Evolutionary conservation across 2,329 filamentous ascomycete genomes (phyloP), one percentile per base, ranked within the genome.

Genomic region (Bipolaris zeicola): DNA sequence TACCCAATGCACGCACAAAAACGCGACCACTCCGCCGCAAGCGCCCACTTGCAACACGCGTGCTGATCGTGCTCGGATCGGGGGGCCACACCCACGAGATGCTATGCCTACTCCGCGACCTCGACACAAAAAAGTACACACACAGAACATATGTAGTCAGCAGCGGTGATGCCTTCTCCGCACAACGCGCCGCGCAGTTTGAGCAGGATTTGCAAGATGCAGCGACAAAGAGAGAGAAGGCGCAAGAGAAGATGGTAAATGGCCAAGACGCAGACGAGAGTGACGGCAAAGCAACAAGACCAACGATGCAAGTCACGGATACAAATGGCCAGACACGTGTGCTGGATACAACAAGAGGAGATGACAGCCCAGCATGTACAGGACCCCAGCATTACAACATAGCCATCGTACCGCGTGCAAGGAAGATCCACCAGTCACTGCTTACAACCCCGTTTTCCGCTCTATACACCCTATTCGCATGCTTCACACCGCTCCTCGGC

Each of bases 41-140:
- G 43, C 72, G 69, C 50, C 69, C 70, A 18, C 48, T 68, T 3
- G 78, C 79, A 24, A 80, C 81, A 6, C 87, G 93, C 74, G 80
- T 92, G 51, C 81, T 96, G 31, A 85, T 96, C 61, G 88, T 98
- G 24, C 88, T 98, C 22, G 95, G 95, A 50, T 96, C 91, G 2
- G 95, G 95, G 31, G 95, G 95, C 0, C 95, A 99, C 77, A 97
- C 95, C 0, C 88, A 92, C 45, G 95, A 99, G 77, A 96, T 99
- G 90, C 82, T 96, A 61, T 87, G 89, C 69, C 90, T 97, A 80
- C 85, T 99, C 66, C 79, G 81, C 64, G 84, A 83, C 63, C 77
- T 88, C 1, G 72, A 79, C 52, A 75, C 77, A 50, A 48, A 57
- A 6, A 74, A 75, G 48, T 81, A 77, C 71, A 80, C 78, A 5